A percentile compares a stretch with the other conserved stretches of the same genome.
Conservation (phyloP, 495 filamentous ascomycete species). For the Aspergillus homomorphus region DNA sequence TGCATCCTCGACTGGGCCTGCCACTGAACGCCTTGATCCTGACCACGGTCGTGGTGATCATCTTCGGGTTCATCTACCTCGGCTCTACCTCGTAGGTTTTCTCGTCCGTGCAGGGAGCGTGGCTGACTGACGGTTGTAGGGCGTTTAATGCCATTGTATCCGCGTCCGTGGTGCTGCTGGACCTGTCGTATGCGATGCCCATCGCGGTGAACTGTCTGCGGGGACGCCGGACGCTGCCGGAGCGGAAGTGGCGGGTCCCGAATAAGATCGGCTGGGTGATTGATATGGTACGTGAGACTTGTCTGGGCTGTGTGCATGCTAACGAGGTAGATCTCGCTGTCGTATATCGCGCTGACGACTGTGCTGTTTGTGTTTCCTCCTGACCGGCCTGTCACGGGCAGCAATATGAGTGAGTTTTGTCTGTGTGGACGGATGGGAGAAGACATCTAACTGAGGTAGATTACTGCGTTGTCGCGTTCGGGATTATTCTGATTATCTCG, state of each 20-base stretch:
- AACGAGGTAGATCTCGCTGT: constrained; percentile 54
- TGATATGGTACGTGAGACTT: constrained; percentile 34
- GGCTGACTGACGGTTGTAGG: constrained; percentile 18
- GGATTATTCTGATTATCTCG: constrained; percentile 64
- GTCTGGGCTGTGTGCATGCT: neutral
- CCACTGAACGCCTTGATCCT: constrained; percentile 70
- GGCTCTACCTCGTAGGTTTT: constrained; percentile 55
- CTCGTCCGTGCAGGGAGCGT: neutral
- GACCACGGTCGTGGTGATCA: constrained; percentile 59
- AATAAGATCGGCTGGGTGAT: constrained; percentile 52
- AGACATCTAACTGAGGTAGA: constrained; percentile 33
- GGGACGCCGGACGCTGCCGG: constrained; percentile 62
- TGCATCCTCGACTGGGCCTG: constrained; percentile 61
- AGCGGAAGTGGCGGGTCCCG: constrained; percentile 59
- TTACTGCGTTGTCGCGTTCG: constrained; percentile 69
- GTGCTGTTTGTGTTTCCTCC: constrained; percentile 78
- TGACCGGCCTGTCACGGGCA: constrained; percentile 58
- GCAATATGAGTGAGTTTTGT: constrained; percentile 64
- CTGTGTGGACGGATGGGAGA: neutral
- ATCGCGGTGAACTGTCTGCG: constrained; percentile 63
- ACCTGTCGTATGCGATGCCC: constrained; percentile 71
- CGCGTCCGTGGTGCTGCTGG: constrained; percentile 66
- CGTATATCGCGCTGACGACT: constrained; percentile 64
- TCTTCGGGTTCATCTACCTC: constrained; percentile 75
- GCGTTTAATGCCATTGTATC: constrained; percentile 65